A percentile compares a stretch with the other conserved stretches of the same genome.
Conservation (phyloP, 108 stramenopile species). For the Stephanodiscus triporus region DNA sequence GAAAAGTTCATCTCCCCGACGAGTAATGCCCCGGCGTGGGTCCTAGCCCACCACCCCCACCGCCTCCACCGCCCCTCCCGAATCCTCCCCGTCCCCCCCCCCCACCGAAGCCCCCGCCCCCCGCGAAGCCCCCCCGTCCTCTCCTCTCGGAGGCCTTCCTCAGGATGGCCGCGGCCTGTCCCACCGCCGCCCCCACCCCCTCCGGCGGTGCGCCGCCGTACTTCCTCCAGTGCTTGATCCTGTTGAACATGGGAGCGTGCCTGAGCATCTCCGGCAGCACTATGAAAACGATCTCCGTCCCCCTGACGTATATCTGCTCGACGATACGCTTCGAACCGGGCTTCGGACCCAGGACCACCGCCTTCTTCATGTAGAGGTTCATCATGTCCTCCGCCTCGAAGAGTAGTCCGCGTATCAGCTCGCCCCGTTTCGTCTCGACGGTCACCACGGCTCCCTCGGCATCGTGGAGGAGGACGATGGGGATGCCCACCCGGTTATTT, state of each 20-base stretch:
- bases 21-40: slow-evolving; percentile 35
- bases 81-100: slow-evolving; percentile 61
- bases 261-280: slow-evolving; percentile 84
- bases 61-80: slow-evolving; percentile 47
- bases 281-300: slow-evolving; percentile 86
- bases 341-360: slow-evolving; percentile 61
- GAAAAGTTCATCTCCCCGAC: slow-evolving; percentile 18
- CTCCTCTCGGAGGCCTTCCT: slow-evolving; percentile 84
- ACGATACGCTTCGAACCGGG: slow-evolving; percentile 72
- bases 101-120: no score
- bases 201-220: slow-evolving; percentile 92
- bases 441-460: slow-evolving; percentile 86
- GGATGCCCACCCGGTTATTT: slow-evolving; percentile 90
- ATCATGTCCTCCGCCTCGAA: slow-evolving; percentile 93
- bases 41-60: slow-evolving; percentile 18
- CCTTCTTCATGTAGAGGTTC: slow-evolving; percentile 89
- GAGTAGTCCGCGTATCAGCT: slow-evolving; percentile 81
- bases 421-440: slow-evolving; percentile 85
- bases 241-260: slow-evolving; percentile 91
- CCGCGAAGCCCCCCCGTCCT: slow-evolving; percentile 60
- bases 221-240: slow-evolving; percentile 90
- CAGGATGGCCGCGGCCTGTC: slow-evolving; percentile 90
- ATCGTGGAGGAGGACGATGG: slow-evolving; percentile 88
- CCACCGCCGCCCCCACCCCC: slow-evolving; percentile 87
- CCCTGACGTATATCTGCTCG: slow-evolving; percentile 81